Percentiles rank a stretch among this genome's conserved stretches.
These are phyloP conservation scores for Amoebophrya sp. DNA, from an alignment of 169 alveolate species.

Conservation along the genomic window DNA sequence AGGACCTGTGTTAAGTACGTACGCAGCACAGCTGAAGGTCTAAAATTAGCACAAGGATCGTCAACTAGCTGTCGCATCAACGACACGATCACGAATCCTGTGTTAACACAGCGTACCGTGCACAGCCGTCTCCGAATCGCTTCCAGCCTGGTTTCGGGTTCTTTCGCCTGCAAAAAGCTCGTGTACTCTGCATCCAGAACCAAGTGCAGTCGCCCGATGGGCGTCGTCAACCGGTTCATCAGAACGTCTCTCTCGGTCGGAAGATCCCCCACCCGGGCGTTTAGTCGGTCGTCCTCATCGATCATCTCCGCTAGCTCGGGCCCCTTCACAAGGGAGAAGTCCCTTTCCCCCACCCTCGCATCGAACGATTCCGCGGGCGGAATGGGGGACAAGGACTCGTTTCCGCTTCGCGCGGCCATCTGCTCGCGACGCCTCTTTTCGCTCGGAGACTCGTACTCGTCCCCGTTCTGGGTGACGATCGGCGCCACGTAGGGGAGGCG, in stretches of 20 bases:
- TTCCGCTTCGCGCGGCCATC: too few species aligned
- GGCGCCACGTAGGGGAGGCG: neutral
- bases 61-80: too few species aligned
- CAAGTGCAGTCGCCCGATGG: neutral
- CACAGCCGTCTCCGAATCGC: neutral
- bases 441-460: too few species aligned
- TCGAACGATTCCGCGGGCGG: neutral
- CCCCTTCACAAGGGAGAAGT: neutral
- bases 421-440: too few species aligned
- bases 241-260: neutral
- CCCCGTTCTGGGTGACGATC: neutral
- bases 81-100: too few species aligned
- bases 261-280: neutral
- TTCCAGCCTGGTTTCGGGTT: neutral
- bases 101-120: neutral
- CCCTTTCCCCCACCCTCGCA: neutral
- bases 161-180: neutral
- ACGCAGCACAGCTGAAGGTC: too few species aligned
- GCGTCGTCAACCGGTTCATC: neutral
- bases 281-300: too few species aligned
- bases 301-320: neutral
- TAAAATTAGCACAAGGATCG: neutral
- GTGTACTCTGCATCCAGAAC: neutral
- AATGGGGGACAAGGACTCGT: too few species aligned
- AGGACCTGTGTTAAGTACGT: too few species aligned